These are phyloP conservation scores for Chytriomyces hyalinus DNA, from an alignment of 192 early-diverging fungal genomes.

Conservation along the genomic window DNA sequence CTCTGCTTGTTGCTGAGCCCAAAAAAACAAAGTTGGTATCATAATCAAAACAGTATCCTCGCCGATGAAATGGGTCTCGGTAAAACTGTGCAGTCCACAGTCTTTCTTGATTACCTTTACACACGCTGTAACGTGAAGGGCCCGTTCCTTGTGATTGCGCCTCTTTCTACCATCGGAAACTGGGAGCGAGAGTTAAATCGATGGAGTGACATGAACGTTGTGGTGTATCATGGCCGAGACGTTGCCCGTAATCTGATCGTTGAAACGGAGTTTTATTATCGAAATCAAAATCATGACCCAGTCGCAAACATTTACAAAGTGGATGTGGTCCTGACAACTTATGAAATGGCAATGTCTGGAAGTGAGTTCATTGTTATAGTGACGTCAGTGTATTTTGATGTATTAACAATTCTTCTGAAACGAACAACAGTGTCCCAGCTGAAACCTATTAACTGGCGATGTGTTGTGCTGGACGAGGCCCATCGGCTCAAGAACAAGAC, in stretches of 20 bases:
- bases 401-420: background rate
- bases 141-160: conserved; percentile 74
- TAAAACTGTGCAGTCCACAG: conserved; percentile 80
- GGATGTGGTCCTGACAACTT: conserved; percentile 65
- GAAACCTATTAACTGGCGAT: conserved; percentile 72
- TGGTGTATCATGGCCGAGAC: conserved; percentile 75
- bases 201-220: conserved; percentile 78
- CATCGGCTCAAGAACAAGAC: conserved; percentile 86
- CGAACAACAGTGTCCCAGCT: conserved; percentile 61
- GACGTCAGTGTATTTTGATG: conserved; percentile 2
- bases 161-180: conserved; percentile 64
- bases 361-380: conserved; percentile 28
- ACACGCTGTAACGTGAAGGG: conserved; percentile 65
- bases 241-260: conserved; percentile 75
- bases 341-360: conserved; percentile 66
- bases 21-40: conserved; percentile 60
- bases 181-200: conserved; percentile 76
- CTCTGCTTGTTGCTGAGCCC: background rate
- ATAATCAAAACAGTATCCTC: conserved; percentile 66
- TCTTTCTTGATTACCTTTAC: conserved; percentile 75
- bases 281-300: conserved; percentile 46
- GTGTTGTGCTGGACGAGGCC: conserved; percentile 82
- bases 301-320: conserved; percentile 56
- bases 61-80: conserved; percentile 55
- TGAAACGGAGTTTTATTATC: conserved; percentile 81